These are phyloP conservation scores for Lineolata rhizophorae DNA, from an alignment of 495 filamentous ascomycete species.

Conservation along the genomic window DNA sequence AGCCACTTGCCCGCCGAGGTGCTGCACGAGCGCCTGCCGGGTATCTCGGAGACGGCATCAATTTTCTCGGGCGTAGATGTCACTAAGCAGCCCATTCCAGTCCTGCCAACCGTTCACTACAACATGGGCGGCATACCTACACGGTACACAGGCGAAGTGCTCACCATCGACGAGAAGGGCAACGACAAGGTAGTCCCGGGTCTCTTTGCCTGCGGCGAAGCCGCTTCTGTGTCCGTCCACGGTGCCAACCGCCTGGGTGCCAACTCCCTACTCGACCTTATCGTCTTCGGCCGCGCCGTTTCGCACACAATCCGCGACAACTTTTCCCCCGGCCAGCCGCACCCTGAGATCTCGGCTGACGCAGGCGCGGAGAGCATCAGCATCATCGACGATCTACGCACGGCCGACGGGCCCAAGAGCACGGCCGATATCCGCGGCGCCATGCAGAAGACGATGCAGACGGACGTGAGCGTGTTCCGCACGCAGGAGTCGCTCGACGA, in stretches of 20 bases:
- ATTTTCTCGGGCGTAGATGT: constrained; percentile 96
- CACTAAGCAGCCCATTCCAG: constrained; percentile 87
- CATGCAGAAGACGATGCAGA: constrained; percentile 98
- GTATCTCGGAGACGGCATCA: constrained; percentile 92
- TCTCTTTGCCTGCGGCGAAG: constrained; percentile 90
- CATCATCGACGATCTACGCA: constrained; percentile 70
- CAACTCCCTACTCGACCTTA: constrained; percentile 91
- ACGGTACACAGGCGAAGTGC: constrained; percentile 86
- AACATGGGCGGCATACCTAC: constrained; percentile 99
- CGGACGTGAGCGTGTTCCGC: constrained; percentile 90
- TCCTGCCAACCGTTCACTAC: constrained; percentile 94
- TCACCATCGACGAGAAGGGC: constrained; percentile 56
- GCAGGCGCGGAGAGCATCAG: constrained; percentile 71
- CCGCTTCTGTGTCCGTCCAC: constrained; percentile 91
- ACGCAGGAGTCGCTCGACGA: constrained; percentile 78
- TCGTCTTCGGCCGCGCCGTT: constrained; percentile 92
- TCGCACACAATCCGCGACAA: constrained; percentile 89
- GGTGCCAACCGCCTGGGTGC: constrained; percentile 91
- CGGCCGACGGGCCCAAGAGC: constrained; percentile 58
- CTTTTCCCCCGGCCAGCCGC: constrained; percentile 54
- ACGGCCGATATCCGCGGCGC: constrained; percentile 70
- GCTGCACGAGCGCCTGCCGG: constrained; percentile 86
- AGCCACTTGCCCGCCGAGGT: constrained; percentile 80
- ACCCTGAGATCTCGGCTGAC: constrained; percentile 54
- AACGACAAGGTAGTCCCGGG: constrained; percentile 87